Evolutionary conservation across 768 basidiomycete genomes (phyloP).

Genomic region (Pisolithus albus): DNA sequence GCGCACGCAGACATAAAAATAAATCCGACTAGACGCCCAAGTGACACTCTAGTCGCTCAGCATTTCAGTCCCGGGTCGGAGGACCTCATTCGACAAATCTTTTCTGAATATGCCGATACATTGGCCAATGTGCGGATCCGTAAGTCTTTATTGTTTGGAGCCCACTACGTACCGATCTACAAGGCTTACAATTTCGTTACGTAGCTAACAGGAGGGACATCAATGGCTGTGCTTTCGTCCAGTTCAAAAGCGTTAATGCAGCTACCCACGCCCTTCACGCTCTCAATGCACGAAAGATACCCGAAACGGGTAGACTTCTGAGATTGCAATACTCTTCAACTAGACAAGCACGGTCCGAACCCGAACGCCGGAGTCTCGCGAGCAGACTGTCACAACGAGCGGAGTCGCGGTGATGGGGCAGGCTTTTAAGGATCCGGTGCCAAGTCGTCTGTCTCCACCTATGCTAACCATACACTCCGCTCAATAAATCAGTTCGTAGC

Average conservation of each 20-base stretch:
- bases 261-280: conserved; percentile 44
- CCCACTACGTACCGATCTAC: background rate
- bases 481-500: background rate
- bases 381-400: background rate
- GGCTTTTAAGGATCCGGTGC: background rate
- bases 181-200: conserved; percentile 14
- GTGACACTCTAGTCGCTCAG: conserved; percentile 26
- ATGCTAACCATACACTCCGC: background rate
- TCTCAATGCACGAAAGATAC: conserved; percentile 25
- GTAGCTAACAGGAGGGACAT: conserved; percentile 28
- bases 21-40: conserved; percentile 12
- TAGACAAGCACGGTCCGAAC: background rate
- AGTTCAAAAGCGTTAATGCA: conserved; percentile 39
- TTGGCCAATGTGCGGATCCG: conserved; percentile 27
- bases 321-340: conserved; percentile 10
- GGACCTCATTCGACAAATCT: conserved; percentile 18
- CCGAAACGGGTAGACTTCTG: conserved; percentile 1
- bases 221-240: conserved; percentile 41
- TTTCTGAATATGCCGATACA: conserved; percentile 14
- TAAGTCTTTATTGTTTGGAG: conserved; percentile 6
- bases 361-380: background rate
- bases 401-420: background rate
- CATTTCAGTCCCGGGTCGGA: conserved; percentile 21
- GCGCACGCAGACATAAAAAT: conserved; percentile 28
- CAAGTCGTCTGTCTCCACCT: too few species aligned